Percentiles rank a stretch among this genome's conserved stretches.
Conservation (phyloP, 1,284 basidiomycete species). For the Leccinum proliferum region DNA sequence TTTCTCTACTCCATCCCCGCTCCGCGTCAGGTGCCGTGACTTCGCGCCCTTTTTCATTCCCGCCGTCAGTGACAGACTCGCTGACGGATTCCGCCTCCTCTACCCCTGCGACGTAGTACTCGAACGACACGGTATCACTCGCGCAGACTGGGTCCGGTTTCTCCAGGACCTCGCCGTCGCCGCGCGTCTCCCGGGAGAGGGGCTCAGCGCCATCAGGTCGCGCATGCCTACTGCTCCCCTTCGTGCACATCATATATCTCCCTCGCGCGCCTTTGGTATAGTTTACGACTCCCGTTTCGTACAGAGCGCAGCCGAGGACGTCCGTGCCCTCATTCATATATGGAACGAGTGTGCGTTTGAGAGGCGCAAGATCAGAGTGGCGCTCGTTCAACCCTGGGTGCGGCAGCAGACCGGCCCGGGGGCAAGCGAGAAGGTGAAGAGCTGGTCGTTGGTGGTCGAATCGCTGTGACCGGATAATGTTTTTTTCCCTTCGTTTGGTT, state of each 20-base stretch:
- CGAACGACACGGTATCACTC: slow-evolving; percentile 25
- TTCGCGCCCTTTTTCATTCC: slow-evolving; percentile 27
- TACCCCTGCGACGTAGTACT: slow-evolving; percentile 21
- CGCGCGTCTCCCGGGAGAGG: slow-evolving; percentile 20
- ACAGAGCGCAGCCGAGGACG: slow-evolving; percentile 19
- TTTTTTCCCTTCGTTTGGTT: not conserved
- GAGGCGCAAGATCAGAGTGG: slow-evolving; percentile 25
- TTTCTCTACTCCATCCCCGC: slow-evolving; percentile 27
- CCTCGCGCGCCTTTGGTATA: slow-evolving; percentile 11
- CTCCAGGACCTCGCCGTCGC: slow-evolving; percentile 25
- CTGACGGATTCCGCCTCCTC: slow-evolving; percentile 25
- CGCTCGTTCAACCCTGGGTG: not conserved
- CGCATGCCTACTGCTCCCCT: slow-evolving; percentile 14
- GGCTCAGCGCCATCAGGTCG: slow-evolving; percentile 22
- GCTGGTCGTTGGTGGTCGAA: slow-evolving; percentile 20
- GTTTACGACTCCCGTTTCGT: slow-evolving; percentile 22
- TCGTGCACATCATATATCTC: slow-evolving; percentile 14
- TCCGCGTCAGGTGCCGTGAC: slow-evolving; percentile 22
- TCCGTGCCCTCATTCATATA: slow-evolving; percentile 23
- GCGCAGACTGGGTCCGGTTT: slow-evolving; percentile 26
- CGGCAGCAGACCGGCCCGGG: not conserved
- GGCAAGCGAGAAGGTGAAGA: not conserved
- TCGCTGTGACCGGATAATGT: slow-evolving; percentile 19
- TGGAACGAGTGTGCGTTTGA: slow-evolving; percentile 31
- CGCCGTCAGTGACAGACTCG: slow-evolving; percentile 16